Evolutionary conservation across 2,329 filamentous ascomycete genomes (phyloP), one percentile per base, ranked within the genome.

Genomic region (Fusarium vanettenii): DNA sequence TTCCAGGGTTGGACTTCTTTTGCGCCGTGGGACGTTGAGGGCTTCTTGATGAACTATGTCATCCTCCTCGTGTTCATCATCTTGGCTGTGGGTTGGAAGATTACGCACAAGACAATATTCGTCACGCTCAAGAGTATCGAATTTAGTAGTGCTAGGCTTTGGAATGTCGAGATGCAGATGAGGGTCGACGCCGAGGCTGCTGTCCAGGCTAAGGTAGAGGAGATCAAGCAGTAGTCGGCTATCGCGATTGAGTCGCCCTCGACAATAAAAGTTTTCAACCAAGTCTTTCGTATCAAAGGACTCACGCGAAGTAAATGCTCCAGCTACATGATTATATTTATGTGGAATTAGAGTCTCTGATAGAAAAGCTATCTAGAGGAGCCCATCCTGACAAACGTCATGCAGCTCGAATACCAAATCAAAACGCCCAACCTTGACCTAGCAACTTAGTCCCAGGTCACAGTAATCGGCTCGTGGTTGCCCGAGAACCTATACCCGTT

Each of bases 401-500:
- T 5, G 20, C 1, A 27, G 8, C 14, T 48, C 43, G 5, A 18
- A 25, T 48, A 6, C 7, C 7, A 45, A 16, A 25, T 16, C 16
- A 25, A 25, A 25, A 48, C 29, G 9, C 29, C 29, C 9, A 31
- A 8, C 29, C 9, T 29, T 29, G 29, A 2, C 29, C 29, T 29
- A 3, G 29, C 29, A 33, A 13, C 33, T 74, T 22, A 70, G 72
- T 76, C 70, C 73, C 75, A 77, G 2, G 41, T 66, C 1, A 77
- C 67, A 5, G 41, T 20, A n/a, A 78, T 71, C 2, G 75, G 74
- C 29, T 78, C 66, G 20, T 78, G 76, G 14, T 74, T 78, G 1
- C 76, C 69, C 0, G 76, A 78, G 55, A 78, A 77, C 37, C 78
- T 82, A 16, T 80, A 77, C 1, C 74, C 72, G 1, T 62, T 71